A percentile compares a stretch with the other conserved stretches of the same genome.
Conservation (phyloP, 495 filamentous ascomycete genomes). For the Extremus antarcticus region DNA sequence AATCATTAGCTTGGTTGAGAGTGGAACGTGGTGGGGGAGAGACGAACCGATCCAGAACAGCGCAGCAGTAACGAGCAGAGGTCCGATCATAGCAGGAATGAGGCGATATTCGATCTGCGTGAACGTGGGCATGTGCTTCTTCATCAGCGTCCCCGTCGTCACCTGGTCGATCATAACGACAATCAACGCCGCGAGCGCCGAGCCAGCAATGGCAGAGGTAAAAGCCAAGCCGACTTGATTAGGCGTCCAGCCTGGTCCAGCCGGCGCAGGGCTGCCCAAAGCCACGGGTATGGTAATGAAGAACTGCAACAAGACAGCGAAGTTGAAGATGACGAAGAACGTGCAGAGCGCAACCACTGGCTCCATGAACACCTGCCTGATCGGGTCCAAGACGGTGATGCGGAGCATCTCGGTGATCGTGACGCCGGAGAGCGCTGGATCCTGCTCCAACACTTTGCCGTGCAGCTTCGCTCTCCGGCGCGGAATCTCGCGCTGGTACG, state of each 20-base stretch:
- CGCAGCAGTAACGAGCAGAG: slow-evolving; percentile 7
- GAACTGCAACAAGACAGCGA: slow-evolving; percentile 31
- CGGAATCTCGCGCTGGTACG: slow-evolving; percentile 34
- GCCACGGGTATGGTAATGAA: slow-evolving; percentile 37
- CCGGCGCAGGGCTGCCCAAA: slow-evolving; percentile 9
- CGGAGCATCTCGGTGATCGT: slow-evolving; percentile 26
- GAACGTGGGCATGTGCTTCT: background rate
- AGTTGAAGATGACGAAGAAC: slow-evolving; percentile 29
- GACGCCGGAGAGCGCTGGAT: slow-evolving; percentile 22
- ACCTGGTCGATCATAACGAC: slow-evolving; percentile 22
- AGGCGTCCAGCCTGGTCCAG: slow-evolving; percentile 30
- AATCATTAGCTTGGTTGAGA: background rate
- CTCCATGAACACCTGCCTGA: slow-evolving; percentile 31
- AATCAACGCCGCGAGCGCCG: slow-evolving; percentile 13
- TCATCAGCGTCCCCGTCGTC: slow-evolving; percentile 5
- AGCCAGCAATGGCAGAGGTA: slow-evolving; percentile 19
- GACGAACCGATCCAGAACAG: slow-evolving; percentile 27
- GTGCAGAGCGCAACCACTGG: slow-evolving; percentile 30
- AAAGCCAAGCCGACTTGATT: slow-evolving; percentile 33
- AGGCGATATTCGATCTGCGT: slow-evolving; percentile 22
- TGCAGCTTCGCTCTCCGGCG: slow-evolving; percentile 26
- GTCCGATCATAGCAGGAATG: slow-evolving; percentile 21
- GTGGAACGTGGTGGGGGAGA: no score
- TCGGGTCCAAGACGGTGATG: slow-evolving; percentile 30
- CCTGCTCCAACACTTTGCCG: slow-evolving; percentile 14